Evolutionary conservation across 108 stramenopile genomes (phyloP).

Genomic region (Conticribra weissflogii): DNA sequence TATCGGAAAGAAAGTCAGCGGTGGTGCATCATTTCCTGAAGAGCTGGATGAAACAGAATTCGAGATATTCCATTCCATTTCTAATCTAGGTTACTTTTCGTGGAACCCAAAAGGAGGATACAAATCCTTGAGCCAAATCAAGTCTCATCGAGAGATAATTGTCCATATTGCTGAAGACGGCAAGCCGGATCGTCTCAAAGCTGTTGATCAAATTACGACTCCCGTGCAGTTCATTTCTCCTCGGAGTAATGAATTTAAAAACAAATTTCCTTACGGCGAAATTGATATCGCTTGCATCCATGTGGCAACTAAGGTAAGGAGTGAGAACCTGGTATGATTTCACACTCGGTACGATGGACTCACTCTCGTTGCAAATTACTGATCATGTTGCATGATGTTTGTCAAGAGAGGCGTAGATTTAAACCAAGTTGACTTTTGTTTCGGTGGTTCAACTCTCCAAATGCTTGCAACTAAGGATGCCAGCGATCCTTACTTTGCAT

Average conservation of each 20-base stretch:
- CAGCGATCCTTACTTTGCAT: slow-evolving; percentile 3
- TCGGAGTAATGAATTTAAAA: not conserved
- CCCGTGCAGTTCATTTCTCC: not conserved
- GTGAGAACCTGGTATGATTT: too few species aligned
- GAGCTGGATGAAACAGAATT: not conserved
- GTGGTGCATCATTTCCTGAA: too few species aligned
- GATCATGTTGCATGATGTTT: not conserved
- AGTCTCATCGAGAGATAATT: slow-evolving; percentile 23
- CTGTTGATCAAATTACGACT: not conserved
- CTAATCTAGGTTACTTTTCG: slow-evolving; percentile 38
- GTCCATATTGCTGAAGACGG: slow-evolving; percentile 17
- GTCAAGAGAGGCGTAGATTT: slow-evolving; percentile 12
- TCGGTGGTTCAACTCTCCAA: slow-evolving; percentile 25
- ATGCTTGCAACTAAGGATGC: slow-evolving; percentile 16
- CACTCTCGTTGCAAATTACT: not conserved
- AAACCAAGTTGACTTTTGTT: slow-evolving; percentile 17
- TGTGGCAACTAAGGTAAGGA: slow-evolving; percentile 2
- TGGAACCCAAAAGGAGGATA: slow-evolving; percentile 23
- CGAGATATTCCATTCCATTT: slow-evolving; percentile 26
- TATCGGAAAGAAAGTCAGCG: too few species aligned
- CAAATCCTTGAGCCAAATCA: slow-evolving; percentile 26
- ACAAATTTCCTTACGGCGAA: slow-evolving; percentile 19
- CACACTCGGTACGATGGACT: too few species aligned
- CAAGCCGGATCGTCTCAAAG: slow-evolving; percentile 28
- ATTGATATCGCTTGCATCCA: slow-evolving; percentile 7